Percentiles rank a stretch among this genome's conserved stretches.
Evolutionary conservation across 2,329 filamentous ascomycete species (phyloP).

Genomic region (Sordariomycetes sp.): DNA sequence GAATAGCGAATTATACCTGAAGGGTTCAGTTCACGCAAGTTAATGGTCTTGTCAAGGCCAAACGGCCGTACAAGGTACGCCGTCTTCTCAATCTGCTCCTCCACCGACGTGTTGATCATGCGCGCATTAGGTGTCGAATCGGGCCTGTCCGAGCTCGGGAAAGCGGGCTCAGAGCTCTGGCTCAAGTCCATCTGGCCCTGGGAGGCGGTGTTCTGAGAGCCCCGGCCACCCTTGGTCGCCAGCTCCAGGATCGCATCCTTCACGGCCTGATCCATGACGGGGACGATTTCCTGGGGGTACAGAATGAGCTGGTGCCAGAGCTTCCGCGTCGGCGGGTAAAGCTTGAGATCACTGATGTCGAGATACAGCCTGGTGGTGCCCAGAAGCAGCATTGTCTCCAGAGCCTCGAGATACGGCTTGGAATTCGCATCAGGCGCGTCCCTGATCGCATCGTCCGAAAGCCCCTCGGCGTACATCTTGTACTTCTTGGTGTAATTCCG

Average conservation of each 20-base stretch:
- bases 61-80: slow-evolving; percentile 83
- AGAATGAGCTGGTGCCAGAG: slow-evolving; percentile 90
- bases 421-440: slow-evolving; percentile 58
- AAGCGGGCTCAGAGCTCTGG: slow-evolving; percentile 61
- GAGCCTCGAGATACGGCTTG: slow-evolving; percentile 71
- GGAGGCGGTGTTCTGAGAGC: slow-evolving; percentile 37
- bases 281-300: slow-evolving; percentile 92
- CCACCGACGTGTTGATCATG: slow-evolving; percentile 44
- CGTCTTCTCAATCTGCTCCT: slow-evolving; percentile 67
- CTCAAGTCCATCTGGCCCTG: slow-evolving; percentile 23
- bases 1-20: slow-evolving; percentile 37
- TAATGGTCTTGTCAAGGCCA: slow-evolving; percentile 74
- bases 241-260: slow-evolving; percentile 91
- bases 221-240: slow-evolving; percentile 64
- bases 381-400: slow-evolving; percentile 84
- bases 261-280: slow-evolving; percentile 87
- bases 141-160: slow-evolving; percentile 66
- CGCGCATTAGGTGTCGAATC: slow-evolving; percentile 28
- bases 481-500: slow-evolving; percentile 90
- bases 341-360: slow-evolving; percentile 77
- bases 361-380: slow-evolving; percentile 77
- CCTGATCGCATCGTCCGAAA: slow-evolving; percentile 61
- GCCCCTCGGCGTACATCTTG: slow-evolving; percentile 80
- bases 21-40: slow-evolving; percentile 88
- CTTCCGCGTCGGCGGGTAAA: slow-evolving; percentile 85